phyloP scores from a whole-genome alignment of 495 filamentous ascomycete genomes.

The Clavariopsis aquatica region DNA sequence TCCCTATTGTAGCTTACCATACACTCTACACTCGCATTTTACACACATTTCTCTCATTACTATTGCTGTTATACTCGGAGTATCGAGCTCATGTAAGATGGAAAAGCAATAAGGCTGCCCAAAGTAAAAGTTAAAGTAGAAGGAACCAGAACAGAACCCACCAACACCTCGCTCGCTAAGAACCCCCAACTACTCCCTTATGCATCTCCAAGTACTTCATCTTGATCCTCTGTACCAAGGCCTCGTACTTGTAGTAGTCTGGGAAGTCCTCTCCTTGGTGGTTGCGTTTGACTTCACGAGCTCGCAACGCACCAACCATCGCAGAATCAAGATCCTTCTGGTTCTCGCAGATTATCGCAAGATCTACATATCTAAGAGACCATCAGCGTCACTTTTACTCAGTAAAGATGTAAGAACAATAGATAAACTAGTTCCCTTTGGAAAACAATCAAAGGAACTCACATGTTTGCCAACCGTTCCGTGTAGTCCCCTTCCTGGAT shows the following conservation, averaged over 20 bases:
- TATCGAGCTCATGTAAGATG: not conserved
- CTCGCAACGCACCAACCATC: constrained; percentile 5
- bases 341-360: constrained; percentile 27
- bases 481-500: constrained; percentile 26
- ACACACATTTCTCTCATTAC: not conserved
- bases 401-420: too few relatives aligned
- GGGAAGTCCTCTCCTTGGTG: constrained; percentile 19
- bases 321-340: constrained; percentile 14
- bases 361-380: constrained; percentile 22
- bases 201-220: not conserved
- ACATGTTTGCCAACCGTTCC: constrained; percentile 16
- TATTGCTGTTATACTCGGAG: not conserved
- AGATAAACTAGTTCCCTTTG: too few relatives aligned
- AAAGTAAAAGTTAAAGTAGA: not conserved
- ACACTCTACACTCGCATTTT: not conserved
- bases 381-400: not conserved
- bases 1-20: not conserved
- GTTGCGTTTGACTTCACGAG: constrained; percentile 18
- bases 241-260: constrained; percentile 9
- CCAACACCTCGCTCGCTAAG: not conserved
- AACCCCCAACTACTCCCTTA: not conserved
- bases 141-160: not conserved
- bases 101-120: not conserved
- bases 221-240: constrained; percentile 12
- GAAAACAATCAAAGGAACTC: constrained; percentile 2